Evolutionary conservation across 495 filamentous ascomycete genomes (phyloP).

Genomic region (Talaromyces stipitatus): DNA sequence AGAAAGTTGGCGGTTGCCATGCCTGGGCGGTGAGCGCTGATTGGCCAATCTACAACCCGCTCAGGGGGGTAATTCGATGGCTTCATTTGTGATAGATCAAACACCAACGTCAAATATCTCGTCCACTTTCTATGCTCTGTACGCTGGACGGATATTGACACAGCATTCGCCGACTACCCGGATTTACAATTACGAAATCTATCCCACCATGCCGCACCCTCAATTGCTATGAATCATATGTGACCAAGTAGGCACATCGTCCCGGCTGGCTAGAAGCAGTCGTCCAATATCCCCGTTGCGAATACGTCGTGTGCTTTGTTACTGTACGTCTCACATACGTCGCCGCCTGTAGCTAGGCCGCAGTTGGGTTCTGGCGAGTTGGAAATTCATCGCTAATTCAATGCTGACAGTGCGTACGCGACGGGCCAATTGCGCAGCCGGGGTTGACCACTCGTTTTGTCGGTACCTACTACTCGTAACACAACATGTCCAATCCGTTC

Average conservation of each 20-base stretch:
- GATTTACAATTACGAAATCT: neutral
- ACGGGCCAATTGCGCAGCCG: neutral
- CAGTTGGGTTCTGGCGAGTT: too few relatives aligned
- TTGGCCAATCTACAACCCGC: neutral
- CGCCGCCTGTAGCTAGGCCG: too few relatives aligned
- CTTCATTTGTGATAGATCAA: neutral
- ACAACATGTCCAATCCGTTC: constrained; percentile 15
- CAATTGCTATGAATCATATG: neutral
- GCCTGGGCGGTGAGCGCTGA: neutral
- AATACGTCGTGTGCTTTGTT: too few relatives aligned
- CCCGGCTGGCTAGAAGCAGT: neutral
- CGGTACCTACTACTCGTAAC: neutral
- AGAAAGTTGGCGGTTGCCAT: constrained; percentile 3
- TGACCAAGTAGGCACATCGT: neutral
- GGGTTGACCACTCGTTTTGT: neutral
- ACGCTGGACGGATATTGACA: too few relatives aligned
- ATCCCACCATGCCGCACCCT: neutral
- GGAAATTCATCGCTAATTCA: too few relatives aligned
- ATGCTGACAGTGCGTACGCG: neutral
- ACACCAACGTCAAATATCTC: too few relatives aligned
- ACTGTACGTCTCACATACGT: too few relatives aligned
- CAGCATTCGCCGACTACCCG: too few relatives aligned
- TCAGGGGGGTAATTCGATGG: neutral
- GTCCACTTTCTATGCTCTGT: too few relatives aligned
- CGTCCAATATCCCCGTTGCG: neutral